A percentile compares a stretch with the other conserved stretches of the same genome.
phyloP scores from a whole-genome alignment of 202 grass and related monocot genomes.

The Carex arenaria region DNA sequence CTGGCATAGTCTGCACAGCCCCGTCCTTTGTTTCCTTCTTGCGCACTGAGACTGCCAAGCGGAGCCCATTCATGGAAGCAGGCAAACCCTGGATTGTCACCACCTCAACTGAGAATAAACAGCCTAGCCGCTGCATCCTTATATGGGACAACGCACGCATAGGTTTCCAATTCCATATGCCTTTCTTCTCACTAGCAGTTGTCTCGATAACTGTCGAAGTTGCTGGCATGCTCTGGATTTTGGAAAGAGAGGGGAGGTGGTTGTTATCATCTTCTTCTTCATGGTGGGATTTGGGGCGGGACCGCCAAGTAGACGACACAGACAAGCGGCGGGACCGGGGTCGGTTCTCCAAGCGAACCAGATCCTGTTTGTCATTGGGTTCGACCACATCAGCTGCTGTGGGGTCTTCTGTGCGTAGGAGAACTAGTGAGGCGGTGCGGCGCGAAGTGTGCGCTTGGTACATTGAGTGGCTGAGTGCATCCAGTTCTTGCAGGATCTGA shows the following conservation, averaged over 20 bases:
- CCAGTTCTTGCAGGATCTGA: slow-evolving; percentile 74
- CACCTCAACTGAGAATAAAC: slow-evolving; percentile 91
- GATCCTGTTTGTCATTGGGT: not conserved
- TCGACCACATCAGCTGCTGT: not conserved
- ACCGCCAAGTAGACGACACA: slow-evolving; percentile 86
- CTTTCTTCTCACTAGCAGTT: slow-evolving; percentile 48
- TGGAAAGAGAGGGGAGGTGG: slow-evolving; percentile 13
- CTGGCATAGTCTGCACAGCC: slow-evolving; percentile 82
- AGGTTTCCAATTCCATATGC: slow-evolving; percentile 75
- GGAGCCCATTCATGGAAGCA: slow-evolving; percentile 80
- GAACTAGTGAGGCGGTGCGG: slow-evolving; percentile 55
- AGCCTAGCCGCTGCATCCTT: slow-evolving; percentile 60
- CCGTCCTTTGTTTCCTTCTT: slow-evolving; percentile 93
- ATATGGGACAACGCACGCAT: slow-evolving; percentile 74
- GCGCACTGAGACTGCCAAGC: slow-evolving; percentile 70
- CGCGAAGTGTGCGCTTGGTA: slow-evolving; percentile 74
- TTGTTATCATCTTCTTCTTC: slow-evolving; percentile 4
- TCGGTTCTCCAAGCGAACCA: slow-evolving; percentile 5
- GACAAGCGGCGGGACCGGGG: slow-evolving; percentile 60
- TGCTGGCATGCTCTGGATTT: slow-evolving; percentile 35
- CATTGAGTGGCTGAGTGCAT: slow-evolving; percentile 75
- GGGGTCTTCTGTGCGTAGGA: slow-evolving; percentile 32
- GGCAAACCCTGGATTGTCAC: slow-evolving; percentile 64
- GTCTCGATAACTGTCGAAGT: not conserved
- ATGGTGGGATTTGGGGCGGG: slow-evolving; percentile 38